Conservation (phyloP, 306 rosid species). For the Pyrus pyrifolia region DNA sequence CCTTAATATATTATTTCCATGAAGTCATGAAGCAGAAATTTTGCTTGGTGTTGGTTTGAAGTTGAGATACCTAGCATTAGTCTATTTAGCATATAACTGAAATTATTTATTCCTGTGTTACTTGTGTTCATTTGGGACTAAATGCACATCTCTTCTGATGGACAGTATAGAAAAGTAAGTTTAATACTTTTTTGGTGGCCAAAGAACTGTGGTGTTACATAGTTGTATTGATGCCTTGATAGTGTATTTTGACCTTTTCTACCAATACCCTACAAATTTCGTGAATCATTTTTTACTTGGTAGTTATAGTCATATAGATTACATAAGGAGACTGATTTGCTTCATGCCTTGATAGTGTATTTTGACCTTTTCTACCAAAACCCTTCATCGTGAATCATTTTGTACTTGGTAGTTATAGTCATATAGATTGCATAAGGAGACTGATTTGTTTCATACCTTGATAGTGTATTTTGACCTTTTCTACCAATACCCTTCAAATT, state of each 20-base stretch:
- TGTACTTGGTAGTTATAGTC: not conserved
- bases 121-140: not conserved
- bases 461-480: not conserved
- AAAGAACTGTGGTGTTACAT: not conserved
- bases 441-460: constrained; percentile 5
- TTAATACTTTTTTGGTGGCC: not conserved
- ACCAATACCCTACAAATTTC: not conserved
- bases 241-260: not conserved
- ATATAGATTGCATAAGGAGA: not conserved
- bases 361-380: not conserved
- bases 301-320: not conserved
- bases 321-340: not conserved
- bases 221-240: not conserved
- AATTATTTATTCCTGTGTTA: not conserved
- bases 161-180: not conserved
- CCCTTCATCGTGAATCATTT: not conserved
- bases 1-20: not conserved
- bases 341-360: not conserved
- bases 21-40: not conserved
- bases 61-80: not conserved
- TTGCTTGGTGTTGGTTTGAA: not conserved
- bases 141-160: not conserved
- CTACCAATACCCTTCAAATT: not conserved
- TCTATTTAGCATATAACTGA: not conserved
- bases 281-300: not conserved